Percentiles rank a stretch among this genome's conserved stretches.
Conservation (phyloP, 305 asterid species). For the Fraxinus platypoda region DNA sequence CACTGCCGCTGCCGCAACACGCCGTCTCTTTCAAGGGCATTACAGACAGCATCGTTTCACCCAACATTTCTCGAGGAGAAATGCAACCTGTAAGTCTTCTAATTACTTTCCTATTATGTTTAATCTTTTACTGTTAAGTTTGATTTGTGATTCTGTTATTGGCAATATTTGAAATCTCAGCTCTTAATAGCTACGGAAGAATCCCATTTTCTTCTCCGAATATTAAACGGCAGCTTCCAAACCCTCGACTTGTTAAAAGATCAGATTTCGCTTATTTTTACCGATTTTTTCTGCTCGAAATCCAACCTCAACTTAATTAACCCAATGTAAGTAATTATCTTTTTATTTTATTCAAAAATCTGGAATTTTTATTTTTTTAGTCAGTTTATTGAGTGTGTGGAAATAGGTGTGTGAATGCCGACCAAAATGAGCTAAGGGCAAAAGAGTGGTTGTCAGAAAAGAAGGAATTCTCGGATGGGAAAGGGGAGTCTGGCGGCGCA, state of each 20-base stretch:
- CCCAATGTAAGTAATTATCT: constrained; percentile 36
- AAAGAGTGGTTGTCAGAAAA: constrained; percentile 17
- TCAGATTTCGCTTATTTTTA: constrained; percentile 36
- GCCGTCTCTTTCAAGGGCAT: background rate
- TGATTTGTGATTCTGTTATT: background rate
- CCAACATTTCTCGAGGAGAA: constrained; percentile 9
- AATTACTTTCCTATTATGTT: background rate
- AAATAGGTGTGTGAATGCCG: constrained; percentile 32
- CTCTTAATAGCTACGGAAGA: constrained; percentile 51
- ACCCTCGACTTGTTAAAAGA: constrained; percentile 52
- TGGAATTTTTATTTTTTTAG: background rate
- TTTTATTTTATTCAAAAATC: background rate
- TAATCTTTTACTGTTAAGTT: background rate
- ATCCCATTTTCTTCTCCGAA: constrained; percentile 52
- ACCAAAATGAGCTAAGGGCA: constrained; percentile 24
- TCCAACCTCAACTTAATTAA: constrained; percentile 32
- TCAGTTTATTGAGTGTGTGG: background rate
- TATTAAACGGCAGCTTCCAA: constrained; percentile 54
- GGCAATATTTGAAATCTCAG: constrained; percentile 32
- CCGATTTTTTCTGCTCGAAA: constrained; percentile 37
- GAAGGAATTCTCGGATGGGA: constrained; percentile 39
- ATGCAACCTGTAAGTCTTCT: constrained; percentile 36
- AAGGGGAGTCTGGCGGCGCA: constrained; percentile 47
- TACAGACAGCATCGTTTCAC: constrained; percentile 18
- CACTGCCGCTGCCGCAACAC: background rate